Conservation (phyloP, 208 protist species). For the Wallacemonas sp. region DNA sequence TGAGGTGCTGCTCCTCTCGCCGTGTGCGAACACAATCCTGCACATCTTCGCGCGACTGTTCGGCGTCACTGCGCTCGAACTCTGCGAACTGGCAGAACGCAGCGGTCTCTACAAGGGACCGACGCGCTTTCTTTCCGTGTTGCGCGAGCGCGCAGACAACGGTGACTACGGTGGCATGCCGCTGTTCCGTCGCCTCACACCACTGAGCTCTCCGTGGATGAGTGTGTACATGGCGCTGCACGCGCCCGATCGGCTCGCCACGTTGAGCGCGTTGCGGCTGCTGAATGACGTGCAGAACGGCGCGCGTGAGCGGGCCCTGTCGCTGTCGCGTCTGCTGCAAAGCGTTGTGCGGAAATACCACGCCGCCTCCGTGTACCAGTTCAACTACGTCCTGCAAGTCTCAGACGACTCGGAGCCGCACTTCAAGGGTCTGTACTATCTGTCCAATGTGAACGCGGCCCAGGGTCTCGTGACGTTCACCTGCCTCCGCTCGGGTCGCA, state of each 20-base stretch:
- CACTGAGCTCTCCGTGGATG: conserved; percentile 59
- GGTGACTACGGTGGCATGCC: conserved; percentile 69
- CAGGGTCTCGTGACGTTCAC: conserved; percentile 62
- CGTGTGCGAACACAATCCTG: conserved; percentile 78
- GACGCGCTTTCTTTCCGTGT: conserved; percentile 42
- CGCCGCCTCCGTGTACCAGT: conserved; percentile 41
- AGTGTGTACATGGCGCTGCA: conserved; percentile 69
- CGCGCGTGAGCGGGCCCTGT: conserved; percentile 41
- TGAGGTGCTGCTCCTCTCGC: conserved; percentile 53
- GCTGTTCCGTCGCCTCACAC: conserved; percentile 65
- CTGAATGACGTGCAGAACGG: conserved; percentile 38
- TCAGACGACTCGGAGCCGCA: conserved; percentile 51
- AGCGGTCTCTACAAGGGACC: conserved; percentile 72
- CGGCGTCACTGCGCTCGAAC: conserved; percentile 56
- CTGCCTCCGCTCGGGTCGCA: conserved; percentile 65
- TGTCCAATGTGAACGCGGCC: conserved; percentile 37
- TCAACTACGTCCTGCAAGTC: conserved; percentile 78
- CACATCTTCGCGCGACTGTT: conserved; percentile 65
- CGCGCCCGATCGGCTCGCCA: conserved; percentile 63
- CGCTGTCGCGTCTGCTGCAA: conserved; percentile 48
- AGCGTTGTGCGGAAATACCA: conserved; percentile 61
- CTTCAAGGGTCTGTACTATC: conserved; percentile 73
- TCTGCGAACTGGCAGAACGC: conserved; percentile 58
- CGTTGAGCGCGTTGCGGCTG: conserved; percentile 59
- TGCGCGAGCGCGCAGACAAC: conserved; percentile 32